Base-by-base conservation (phyloP, 805 yeast species). In the Kodamaea kaohsiungensis region DNA sequence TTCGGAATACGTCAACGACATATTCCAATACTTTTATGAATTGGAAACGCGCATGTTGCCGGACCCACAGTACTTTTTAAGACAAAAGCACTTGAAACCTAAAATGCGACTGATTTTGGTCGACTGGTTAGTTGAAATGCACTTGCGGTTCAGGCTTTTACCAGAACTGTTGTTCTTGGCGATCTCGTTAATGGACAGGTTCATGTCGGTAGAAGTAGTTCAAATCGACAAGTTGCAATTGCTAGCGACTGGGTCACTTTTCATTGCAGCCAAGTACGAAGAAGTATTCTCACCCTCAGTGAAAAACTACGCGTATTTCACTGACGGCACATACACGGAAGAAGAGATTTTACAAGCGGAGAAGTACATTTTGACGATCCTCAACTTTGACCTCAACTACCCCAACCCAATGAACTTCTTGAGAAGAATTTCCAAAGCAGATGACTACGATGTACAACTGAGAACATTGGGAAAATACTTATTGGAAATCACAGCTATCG, bases 91-190 rank as follows among this genome's bases (percentile, higher is more conserved):
- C 56, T 70, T 90, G 61, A 84, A 87, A 62, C 96, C 97, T 53
- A 82, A 84, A 57, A 88, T 89, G 88, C 81, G 98, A 60, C 86
- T 91, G 7, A 88, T 91, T 51, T 74, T 91, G 55, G 90, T 91
- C n/a, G 97, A 92, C 71, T 91, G 98, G 98, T 77, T 91, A 60
- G 90, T 90, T 9, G 96, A 90, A 66, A 92, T 91, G 67, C 97
- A 91, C 73, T 77, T 85, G 60, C 81, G 89, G 67, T 91, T 91
- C 71, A 81, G 92, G 59, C 79, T 92, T 58, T 77, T 88, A 43
- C 96, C 96, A 1, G 97, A 91, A 70, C 89, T 96, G 7, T 79
- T 92, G 54, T 89, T 84, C 64, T 75, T 91, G 54, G 90, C 96
- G 3, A 87, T 89, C 53, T 91, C 90, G 70, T 71, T 89, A 52